Evolutionary conservation across 805 yeast genomes (phyloP), one percentile per base, ranked within the genome.

Genomic region (Grigorovia jiainica): DNA sequence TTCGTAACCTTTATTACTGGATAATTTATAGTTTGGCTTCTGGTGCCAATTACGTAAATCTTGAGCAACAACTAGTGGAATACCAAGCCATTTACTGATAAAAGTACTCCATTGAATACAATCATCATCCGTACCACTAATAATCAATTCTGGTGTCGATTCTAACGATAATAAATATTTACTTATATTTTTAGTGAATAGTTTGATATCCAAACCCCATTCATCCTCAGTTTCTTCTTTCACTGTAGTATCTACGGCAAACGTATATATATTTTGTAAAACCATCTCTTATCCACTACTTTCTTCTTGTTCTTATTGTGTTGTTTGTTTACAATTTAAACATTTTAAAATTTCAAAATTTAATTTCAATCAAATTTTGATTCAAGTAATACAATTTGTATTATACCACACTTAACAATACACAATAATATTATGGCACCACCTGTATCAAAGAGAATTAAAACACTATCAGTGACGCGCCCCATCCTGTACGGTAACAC

Each of bases 1-100:
- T 10, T 27, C 31, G n/a, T 27, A 27, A 4, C 16, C n/a, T 4
- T 13, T 27, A 8, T 13, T 13, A 11, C n/a, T 15, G 7, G 6
- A n/a, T 15, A 27, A 27, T 10, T 7, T 11, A n/a, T 27, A 7
- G 15, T 27, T 15, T 10, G n/a, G 7, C 31, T 11, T 15, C n/a
- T 27, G 5, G 7, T 27, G 90, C 95, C 95, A 87, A 63, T 92
- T 97, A 18, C 96, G 94, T 20, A 90, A 70, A 1, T 97, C 97
- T 41, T 79, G 65, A 52, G 92, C 98, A 4, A 84, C 61, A 38
- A 65, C 70, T 9, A 89, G 73, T 10, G 77, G 75, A 29, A 83
- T 51, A 5, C 70, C 77, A 13, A 87, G 61, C 21, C 58, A 57
- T 34, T 76, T 67, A 1, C 95, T 78, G 11, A 80, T 69, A 2